Conservation (phyloP, 2,329 filamentous ascomycete species). For the Sporothrix brasiliensis region DNA sequence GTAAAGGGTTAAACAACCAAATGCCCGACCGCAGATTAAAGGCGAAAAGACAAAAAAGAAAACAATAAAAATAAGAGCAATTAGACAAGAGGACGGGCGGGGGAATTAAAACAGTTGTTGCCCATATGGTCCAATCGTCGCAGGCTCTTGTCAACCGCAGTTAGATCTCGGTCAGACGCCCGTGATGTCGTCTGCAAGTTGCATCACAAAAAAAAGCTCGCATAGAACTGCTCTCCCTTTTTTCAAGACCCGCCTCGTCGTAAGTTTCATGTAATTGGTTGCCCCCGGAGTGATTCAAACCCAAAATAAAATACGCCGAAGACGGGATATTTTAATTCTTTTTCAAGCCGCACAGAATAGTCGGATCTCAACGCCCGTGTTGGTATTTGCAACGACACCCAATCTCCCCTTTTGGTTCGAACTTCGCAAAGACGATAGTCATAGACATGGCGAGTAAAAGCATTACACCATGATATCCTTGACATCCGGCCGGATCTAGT, state of each 20-base stretch:
- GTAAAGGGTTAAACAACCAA: constrained; percentile 22
- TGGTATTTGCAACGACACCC: constrained; percentile 30
- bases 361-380: constrained; percentile 51
- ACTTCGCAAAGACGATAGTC: not conserved
- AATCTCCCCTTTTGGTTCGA: constrained; percentile 29
- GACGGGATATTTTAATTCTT: constrained; percentile 47
- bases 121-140: constrained; percentile 7
- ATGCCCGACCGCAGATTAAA: constrained; percentile 23
- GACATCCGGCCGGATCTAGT: constrained; percentile 43
- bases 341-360: constrained; percentile 24
- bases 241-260: constrained; percentile 28
- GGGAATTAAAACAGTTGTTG: constrained; percentile 5
- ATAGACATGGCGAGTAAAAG: constrained; percentile 14
- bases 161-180: not conserved
- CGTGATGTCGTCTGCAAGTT: not conserved
- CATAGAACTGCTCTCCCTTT: constrained; percentile 16
- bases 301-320: constrained; percentile 43
- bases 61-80: constrained; percentile 18
- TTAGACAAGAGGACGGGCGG: constrained; percentile 4
- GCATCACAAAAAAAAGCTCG: constrained; percentile 5
- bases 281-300: constrained; percentile 18
- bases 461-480: constrained; percentile 32
- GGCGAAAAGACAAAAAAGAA: constrained; percentile 25
- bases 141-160: not conserved
- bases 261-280: constrained; percentile 25